These are phyloP conservation scores for Raphanus hybrid DNA, from an alignment of 441 rosid genomes.

Conservation along the genomic window DNA sequence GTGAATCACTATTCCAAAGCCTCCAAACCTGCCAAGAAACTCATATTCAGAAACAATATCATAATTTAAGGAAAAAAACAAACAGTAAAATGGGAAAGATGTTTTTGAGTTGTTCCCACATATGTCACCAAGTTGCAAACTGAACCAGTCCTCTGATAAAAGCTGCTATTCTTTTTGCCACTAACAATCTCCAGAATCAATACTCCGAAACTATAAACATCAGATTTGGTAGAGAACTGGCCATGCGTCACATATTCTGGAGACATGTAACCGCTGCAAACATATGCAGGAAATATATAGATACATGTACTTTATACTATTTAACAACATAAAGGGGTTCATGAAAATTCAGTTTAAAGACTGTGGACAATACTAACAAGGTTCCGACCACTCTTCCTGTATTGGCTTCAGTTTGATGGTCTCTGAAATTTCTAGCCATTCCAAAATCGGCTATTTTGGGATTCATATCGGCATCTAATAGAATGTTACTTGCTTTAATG, in stretches of 20 bases:
- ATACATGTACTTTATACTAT: too few species aligned
- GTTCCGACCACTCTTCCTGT: slow-evolving; percentile 5
- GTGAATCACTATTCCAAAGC: background rate
- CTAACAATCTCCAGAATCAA: slow-evolving; percentile 32
- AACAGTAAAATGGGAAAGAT: too few species aligned
- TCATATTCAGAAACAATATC: too few species aligned
- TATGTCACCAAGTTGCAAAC: slow-evolving; percentile 35
- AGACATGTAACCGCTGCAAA: slow-evolving; percentile 16
- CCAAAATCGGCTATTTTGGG: slow-evolving; percentile 57
- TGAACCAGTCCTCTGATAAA: background rate
- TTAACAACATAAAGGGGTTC: too few species aligned
- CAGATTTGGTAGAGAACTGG: background rate
- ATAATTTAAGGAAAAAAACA: too few species aligned
- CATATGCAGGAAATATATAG: too few species aligned
- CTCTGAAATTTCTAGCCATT: slow-evolving; percentile 43
- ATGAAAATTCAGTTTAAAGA: too few species aligned
- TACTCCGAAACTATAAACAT: background rate
- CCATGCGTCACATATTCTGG: slow-evolving; percentile 6
- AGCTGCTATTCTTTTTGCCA: slow-evolving; percentile 38
- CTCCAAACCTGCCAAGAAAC: background rate
- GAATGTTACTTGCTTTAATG: slow-evolving; percentile 34
- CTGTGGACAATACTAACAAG: too few species aligned
- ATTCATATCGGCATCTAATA: slow-evolving; percentile 40
- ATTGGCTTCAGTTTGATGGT: slow-evolving; percentile 40
- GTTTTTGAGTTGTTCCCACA: background rate